Evolutionary conservation across 768 basidiomycete species (phyloP), one percentile per base, ranked within the genome.

Genomic region (Roridomyces roridus): DNA sequence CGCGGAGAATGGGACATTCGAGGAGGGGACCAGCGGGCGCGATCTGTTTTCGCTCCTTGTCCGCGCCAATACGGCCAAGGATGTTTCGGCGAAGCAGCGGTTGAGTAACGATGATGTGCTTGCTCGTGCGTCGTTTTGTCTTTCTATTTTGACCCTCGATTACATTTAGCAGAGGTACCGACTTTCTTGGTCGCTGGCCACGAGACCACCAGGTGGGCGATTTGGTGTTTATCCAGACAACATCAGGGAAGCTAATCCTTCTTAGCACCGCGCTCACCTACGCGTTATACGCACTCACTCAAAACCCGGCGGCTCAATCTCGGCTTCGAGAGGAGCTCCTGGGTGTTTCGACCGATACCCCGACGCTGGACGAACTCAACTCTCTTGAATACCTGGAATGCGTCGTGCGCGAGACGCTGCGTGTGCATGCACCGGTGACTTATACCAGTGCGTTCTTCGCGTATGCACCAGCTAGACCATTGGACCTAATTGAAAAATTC

Each of bases 21-120:
- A 3, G 68, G 68, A 18, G 67, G 70, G 34, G 65, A 64, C 8
- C 74, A 70, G 70, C 34, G 31, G 41, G n/a, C 78, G 83, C 12
- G 87, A 89, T 69, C 64, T 91, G 5, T 72, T 89, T 6, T 83
- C 82, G 0, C 64, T 88, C 14, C 73, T 90, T 5, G 72, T 89
- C 37, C 77, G 77, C 50, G 87, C 88, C 4, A 90, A 89, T 65
- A 80, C 85, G 74, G 81, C 84, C 0, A 80, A 77, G 0, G 85
- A 90, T 63, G 62, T 86, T 4, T 79, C 81, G 0, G 79, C 80
- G 7, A 72, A 62, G 41, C 85, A 87, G 65, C 72, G 73, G 31
- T 70, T 91, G 72, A 77, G 78, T 0, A 88, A 91, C 51, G 77
- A 78, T 25, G 88, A 89, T 55, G 84, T 91, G 6, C 54, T 87